Conservation (phyloP, 495 filamentous ascomycete species). For the Penicillium waksmanii region DNA sequence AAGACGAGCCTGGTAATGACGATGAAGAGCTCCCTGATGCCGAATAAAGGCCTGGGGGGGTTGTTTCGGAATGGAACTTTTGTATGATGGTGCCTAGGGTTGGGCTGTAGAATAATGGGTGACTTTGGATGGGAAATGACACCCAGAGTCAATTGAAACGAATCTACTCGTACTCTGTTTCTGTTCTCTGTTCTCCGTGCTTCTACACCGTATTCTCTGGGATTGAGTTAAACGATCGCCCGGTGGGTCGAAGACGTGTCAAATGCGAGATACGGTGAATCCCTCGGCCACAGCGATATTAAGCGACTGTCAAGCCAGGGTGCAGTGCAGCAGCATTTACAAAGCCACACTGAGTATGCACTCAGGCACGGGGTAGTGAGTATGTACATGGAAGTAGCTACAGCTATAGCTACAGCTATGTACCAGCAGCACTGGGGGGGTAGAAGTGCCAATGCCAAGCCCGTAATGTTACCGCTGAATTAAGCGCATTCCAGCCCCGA, state of each 20-base stretch:
- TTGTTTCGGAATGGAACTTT: not conserved
- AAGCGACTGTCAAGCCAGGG: slow-evolving; percentile 9
- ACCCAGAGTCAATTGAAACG: slow-evolving; percentile 6
- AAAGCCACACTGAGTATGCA: not conserved
- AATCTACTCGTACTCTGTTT: too few species aligned
- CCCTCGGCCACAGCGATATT: slow-evolving; percentile 12
- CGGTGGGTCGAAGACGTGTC: slow-evolving; percentile 32
- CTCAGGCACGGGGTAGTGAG: too few species aligned
- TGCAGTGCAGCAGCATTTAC: not conserved
- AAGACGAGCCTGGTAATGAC: slow-evolving; percentile 44
- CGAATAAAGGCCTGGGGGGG: slow-evolving; percentile 17
- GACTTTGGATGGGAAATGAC: not conserved
- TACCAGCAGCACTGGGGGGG: too few species aligned
- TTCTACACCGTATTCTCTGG: slow-evolving; percentile 18
- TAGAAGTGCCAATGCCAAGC: too few species aligned
- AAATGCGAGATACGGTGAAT: slow-evolving; percentile 17
- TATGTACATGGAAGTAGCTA: too few species aligned
- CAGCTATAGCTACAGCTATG: too few species aligned
- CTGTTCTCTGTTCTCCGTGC: not conserved
- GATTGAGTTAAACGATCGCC: slow-evolving; percentile 14
- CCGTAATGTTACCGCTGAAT: slow-evolving; percentile 27
- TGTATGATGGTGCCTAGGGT: not conserved
- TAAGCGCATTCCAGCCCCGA: slow-evolving; percentile 34
- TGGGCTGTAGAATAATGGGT: not conserved
- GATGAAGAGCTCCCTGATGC: slow-evolving; percentile 41